These are phyloP conservation scores for Verruconis gallopava DNA, from an alignment of 2,329 filamentous ascomycete species.

Conservation along the genomic window DNA sequence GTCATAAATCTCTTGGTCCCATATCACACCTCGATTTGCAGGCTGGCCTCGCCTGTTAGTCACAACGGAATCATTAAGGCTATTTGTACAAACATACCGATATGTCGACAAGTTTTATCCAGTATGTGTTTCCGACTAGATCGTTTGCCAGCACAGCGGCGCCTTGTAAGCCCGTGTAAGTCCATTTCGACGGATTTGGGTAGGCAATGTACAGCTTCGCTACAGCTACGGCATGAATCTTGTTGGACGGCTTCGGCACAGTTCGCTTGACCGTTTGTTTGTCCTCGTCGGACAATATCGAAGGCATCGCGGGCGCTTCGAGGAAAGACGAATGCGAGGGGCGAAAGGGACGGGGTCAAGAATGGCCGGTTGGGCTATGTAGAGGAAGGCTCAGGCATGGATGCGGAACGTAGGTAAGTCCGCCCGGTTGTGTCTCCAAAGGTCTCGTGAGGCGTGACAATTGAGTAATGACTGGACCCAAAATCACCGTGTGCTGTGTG, in stretches of 20 bases:
- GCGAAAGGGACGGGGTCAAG: no score
- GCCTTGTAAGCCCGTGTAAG: conserved; percentile 83
- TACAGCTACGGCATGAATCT: conserved; percentile 91
- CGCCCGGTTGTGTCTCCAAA: no score
- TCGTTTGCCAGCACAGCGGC: conserved; percentile 88
- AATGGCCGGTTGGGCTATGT: conserved; percentile 1
- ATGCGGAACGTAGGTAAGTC: no score
- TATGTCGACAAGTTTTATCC: conserved; percentile 94
- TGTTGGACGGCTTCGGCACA: conserved; percentile 88
- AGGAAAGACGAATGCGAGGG: conserved; percentile 1
- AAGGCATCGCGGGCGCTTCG: conserved; percentile 32
- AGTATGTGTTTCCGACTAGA: conserved; percentile 87
- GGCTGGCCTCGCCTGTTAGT: conserved; percentile 36
- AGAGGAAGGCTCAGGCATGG: background rate
- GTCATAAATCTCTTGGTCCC: conserved; percentile 97
- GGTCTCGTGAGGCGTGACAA: no score
- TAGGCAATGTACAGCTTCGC: conserved; percentile 88
- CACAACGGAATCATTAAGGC: background rate
- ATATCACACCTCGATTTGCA: conserved; percentile 71
- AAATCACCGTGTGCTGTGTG: no score
- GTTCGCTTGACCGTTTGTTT: conserved; percentile 92
- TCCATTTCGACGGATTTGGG: conserved; percentile 78
- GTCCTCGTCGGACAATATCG: conserved; percentile 77
- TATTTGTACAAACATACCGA: conserved; percentile 48
- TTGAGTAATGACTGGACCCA: no score